Evolutionary conservation across 129 eudicot genomes (phyloP).

Genomic region (Scalesia atractyloides): DNA sequence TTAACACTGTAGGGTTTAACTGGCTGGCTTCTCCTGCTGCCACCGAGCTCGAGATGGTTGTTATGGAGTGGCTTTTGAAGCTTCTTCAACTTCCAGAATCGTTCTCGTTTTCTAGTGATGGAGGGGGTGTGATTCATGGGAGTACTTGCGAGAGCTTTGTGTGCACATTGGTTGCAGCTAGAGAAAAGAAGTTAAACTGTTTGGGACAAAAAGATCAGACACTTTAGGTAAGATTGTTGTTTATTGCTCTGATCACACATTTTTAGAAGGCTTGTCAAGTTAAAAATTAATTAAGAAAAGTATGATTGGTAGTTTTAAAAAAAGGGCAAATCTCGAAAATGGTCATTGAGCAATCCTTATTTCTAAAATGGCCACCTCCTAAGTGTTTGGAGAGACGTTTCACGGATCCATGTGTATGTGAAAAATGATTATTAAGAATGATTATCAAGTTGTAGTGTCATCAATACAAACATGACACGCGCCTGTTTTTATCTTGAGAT

Average conservation of each 20-base stretch:
- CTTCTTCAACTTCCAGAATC: conserved; percentile 41
- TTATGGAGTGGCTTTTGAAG: conserved; percentile 44
- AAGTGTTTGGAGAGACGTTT: too few relatives aligned
- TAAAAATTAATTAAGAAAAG: too few relatives aligned
- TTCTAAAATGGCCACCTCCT: too few relatives aligned
- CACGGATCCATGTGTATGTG: too few relatives aligned
- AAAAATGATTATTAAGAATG: too few relatives aligned
- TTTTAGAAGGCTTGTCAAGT: background rate
- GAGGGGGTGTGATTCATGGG: conserved; percentile 48
- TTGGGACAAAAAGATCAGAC: background rate
- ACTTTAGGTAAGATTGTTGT: conserved; percentile 36
- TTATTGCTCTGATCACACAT: conserved; percentile 42
- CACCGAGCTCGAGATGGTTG: conserved; percentile 43
- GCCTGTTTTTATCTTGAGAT: too few relatives aligned
- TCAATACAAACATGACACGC: too few relatives aligned
- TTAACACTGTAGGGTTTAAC: conserved; percentile 41
- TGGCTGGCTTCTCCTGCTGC: conserved; percentile 46
- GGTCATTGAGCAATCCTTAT: too few relatives aligned
- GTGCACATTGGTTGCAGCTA: conserved; percentile 35
- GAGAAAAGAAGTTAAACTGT: conserved; percentile 22
- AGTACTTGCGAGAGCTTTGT: conserved; percentile 42
- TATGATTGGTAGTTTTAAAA: too few relatives aligned
- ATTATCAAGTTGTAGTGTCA: too few relatives aligned
- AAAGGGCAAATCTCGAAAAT: too few relatives aligned
- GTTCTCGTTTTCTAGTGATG: conserved; percentile 36